A percentile compares a stretch with the other conserved stretches of the same genome.
phyloP scores from a whole-genome alignment of 2,329 filamentous ascomycete genomes.

The Monosporascus sp. region DNA sequence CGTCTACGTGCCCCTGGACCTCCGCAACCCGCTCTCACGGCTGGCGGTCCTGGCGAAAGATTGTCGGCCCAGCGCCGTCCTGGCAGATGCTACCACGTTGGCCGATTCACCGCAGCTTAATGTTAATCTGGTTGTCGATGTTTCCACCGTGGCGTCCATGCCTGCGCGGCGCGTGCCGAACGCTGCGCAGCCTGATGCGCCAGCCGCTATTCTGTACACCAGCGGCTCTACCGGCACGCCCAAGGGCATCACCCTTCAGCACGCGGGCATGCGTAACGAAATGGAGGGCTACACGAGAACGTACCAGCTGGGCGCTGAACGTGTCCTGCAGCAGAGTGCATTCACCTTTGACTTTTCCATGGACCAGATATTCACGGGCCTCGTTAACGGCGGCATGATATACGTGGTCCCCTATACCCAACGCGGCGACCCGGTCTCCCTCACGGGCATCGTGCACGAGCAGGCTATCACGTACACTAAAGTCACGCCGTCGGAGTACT shows the following conservation, averaged over 20 bases:
- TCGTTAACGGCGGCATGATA: slow-evolving; percentile 25
- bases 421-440: slow-evolving; percentile 23
- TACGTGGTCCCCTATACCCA: slow-evolving; percentile 17
- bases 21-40: slow-evolving; percentile 15
- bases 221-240: slow-evolving; percentile 19
- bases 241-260: slow-evolving; percentile 28
- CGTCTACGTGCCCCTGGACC: slow-evolving; percentile 30
- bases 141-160: background rate
- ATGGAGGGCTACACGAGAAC: slow-evolving; percentile 12
- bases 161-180: too few species aligned
- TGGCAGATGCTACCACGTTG: slow-evolving; percentile 11
- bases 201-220: slow-evolving; percentile 18
- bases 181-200: background rate
- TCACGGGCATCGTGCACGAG: slow-evolving; percentile 27
- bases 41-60: slow-evolving; percentile 21
- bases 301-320: slow-evolving; percentile 9
- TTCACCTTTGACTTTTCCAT: slow-evolving; percentile 17
- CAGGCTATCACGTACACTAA: slow-evolving; percentile 29
- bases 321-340: slow-evolving; percentile 32
- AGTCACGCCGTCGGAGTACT: slow-evolving; percentile 35
- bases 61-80: slow-evolving; percentile 24
- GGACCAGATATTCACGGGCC: slow-evolving; percentile 21
- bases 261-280: slow-evolving; percentile 20
- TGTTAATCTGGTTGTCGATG: background rate
- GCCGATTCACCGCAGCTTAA: background rate